Evolutionary conservation across 2,329 filamentous ascomycete species (phyloP).

Genomic region (Trichothecium roseum): DNA sequence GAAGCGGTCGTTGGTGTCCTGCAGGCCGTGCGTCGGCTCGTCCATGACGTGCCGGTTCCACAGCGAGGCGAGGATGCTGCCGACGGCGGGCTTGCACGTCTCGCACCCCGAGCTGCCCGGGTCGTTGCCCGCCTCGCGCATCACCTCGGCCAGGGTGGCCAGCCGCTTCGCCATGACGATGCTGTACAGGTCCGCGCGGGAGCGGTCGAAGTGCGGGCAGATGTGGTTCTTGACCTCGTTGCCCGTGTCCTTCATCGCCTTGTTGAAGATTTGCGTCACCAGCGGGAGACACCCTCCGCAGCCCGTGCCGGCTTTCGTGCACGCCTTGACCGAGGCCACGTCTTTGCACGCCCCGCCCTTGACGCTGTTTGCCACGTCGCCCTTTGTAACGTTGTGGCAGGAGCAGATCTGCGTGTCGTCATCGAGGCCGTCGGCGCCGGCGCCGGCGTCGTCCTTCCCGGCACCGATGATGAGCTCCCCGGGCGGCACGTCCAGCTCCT

Average conservation of each 20-base stretch:
- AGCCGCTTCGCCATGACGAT: constrained; percentile 76
- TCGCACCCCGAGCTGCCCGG: constrained; percentile 70
- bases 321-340: constrained; percentile 73
- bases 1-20: constrained; percentile 86
- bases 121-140: constrained; percentile 67
- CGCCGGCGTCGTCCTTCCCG: constrained; percentile 57
- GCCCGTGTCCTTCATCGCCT: constrained; percentile 75
- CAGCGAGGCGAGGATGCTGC: constrained; percentile 68
- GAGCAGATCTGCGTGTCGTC: constrained; percentile 87
- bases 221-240: constrained; percentile 80
- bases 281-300: constrained; percentile 87
- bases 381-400: constrained; percentile 86
- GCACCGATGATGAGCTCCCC: constrained; percentile 76
- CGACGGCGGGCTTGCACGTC: constrained; percentile 74
- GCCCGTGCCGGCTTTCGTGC: constrained; percentile 84
- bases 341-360: constrained; percentile 75
- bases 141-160: constrained; percentile 62
- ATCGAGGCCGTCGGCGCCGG: constrained; percentile 64
- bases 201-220: constrained; percentile 76
- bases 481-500: constrained; percentile 65
- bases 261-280: constrained; percentile 83
- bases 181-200: constrained; percentile 81
- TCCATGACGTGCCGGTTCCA: constrained; percentile 81
- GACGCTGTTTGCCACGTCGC: constrained; percentile 60
- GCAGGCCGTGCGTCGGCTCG: constrained; percentile 58